Percentiles rank a stretch among this genome's conserved stretches.
These are phyloP conservation scores for Alternaria ethzedia DNA, from an alignment of 2,329 filamentous ascomycete species.

Conservation along the genomic window DNA sequence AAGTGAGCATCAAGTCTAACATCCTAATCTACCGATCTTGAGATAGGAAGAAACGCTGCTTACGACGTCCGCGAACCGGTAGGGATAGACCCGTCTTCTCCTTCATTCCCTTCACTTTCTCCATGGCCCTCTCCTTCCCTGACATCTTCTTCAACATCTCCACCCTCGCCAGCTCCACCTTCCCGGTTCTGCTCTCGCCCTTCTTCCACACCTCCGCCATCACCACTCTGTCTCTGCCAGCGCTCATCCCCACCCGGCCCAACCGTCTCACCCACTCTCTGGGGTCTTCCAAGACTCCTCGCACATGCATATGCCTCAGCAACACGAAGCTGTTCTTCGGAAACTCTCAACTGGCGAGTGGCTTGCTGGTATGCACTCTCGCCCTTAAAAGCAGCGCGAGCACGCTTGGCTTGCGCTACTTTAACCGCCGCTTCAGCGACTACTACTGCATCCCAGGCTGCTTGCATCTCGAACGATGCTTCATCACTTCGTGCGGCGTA, in stretches of 20 bases:
- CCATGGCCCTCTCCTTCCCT: background rate
- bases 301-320: background rate
- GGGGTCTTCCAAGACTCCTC: background rate
- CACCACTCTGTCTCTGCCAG: too few species aligned
- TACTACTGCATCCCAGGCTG: background rate
- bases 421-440: background rate
- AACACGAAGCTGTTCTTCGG: fast-evolving
- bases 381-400: fast-evolving
- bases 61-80: too few species aligned
- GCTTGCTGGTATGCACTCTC: background rate
- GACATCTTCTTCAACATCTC: fast-evolving
- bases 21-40: background rate
- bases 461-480: too few species aligned
- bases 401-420: background rate
- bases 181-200: too few species aligned
- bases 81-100: fast-evolving
- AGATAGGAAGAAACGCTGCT: too few species aligned
- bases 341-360: background rate
- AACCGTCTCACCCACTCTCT: background rate
- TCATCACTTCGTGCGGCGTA: too few species aligned
- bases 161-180: background rate
- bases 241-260: too few species aligned
- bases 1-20: too few species aligned
- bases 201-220: too few species aligned
- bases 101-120: background rate